Base-by-base conservation (phyloP, 2,329 filamentous ascomycete genomes). In the Penicillium sp. region DNA sequence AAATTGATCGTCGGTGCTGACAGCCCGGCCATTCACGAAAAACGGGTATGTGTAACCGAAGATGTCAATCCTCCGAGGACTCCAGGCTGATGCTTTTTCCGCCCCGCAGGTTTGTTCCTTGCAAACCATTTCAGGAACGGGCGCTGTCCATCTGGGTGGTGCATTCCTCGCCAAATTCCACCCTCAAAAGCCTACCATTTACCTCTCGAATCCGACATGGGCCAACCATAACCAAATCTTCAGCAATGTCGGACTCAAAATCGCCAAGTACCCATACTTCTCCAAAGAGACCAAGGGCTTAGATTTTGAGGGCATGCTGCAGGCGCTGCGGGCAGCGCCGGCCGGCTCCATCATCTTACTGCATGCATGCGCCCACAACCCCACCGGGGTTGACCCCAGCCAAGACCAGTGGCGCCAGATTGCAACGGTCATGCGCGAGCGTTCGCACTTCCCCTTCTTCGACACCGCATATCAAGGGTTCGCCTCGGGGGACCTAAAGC, bases 161-260 rank as follows among this genome's bases (percentile, higher is more conserved):
- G 81, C 94, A 53, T 98, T 98, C 80, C 82, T 98, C 44, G 73
- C 84, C 65, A 89, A 83, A 66, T 98, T 96, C 79, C 95, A 86
- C 75, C 73, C 72, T 41, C 67, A 58, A 64, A 60, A 79, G 75
- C 69, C 82, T 52, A 79, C 81, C 42, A 79, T 93, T 68, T 95
- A 95, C 75, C 75, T 96, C 65, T 95, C 88, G 58, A 85, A 84
- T 66, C 92, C 92, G 36, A 98, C 92, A 45, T 98, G 92, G 92
- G 88, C 85, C 53, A 98, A 98, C 73, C 92, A 98, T 79, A 82
- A 93, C 72, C 92, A 96, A 68, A 95, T 98, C 74, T 95, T 98
- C 73, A 78, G 74, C 67, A 96, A 96, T 62, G 88, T 95, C 60
- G 75, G 77, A 54, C 73, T 96, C 18, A 71, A 79, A 22, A 78